Evolutionary conservation across 2,329 filamentous ascomycete genomes (phyloP).

Genomic region (Coniochaeta sp.): DNA sequence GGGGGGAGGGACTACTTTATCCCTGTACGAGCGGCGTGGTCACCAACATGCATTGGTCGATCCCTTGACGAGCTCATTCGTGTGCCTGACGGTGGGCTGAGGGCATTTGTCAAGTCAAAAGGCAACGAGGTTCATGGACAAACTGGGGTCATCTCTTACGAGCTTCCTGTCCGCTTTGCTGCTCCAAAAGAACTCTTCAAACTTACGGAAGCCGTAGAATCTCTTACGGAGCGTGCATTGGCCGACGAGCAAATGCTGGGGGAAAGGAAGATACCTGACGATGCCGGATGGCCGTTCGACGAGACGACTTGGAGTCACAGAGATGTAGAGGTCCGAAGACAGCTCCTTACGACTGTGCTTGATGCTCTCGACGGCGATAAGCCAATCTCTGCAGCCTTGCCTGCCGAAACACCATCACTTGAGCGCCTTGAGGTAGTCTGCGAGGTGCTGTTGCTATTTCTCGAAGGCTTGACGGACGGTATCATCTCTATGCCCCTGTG

Average conservation of each 20-base stretch:
- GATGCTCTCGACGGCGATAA: conserved; percentile 68
- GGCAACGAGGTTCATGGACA: conserved; percentile 24
- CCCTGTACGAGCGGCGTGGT: conserved; percentile 69
- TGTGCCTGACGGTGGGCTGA: conserved; percentile 73
- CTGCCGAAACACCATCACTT: conserved; percentile 52
- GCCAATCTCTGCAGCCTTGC: conserved; percentile 53
- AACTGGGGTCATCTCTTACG: conserved; percentile 43
- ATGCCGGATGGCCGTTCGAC: conserved; percentile 55
- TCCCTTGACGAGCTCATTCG: conserved; percentile 84
- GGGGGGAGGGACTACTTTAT: conserved; percentile 90
- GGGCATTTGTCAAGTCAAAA: conserved; percentile 36
- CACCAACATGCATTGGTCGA: conserved; percentile 73
- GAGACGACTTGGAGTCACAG: conserved; percentile 22
- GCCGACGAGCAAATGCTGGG: conserved; percentile 58
- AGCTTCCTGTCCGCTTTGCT: conserved; percentile 60
- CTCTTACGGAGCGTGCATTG: conserved; percentile 44
- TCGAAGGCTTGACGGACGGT: conserved; percentile 69
- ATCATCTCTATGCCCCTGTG: conserved; percentile 66
- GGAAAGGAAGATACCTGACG: conserved; percentile 39
- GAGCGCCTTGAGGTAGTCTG: conserved; percentile 69
- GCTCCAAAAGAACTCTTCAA: conserved; percentile 85
- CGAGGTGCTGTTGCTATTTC: conserved; percentile 65
- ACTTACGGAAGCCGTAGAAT: conserved; percentile 71
- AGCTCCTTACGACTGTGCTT: conserved; percentile 31
- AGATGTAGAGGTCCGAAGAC: conserved; percentile 18